Percentiles rank a stretch among this genome's conserved stretches.
Evolutionary conservation across 768 basidiomycete species (phyloP).

Genomic region (Coprinopsis marcescibilis): DNA sequence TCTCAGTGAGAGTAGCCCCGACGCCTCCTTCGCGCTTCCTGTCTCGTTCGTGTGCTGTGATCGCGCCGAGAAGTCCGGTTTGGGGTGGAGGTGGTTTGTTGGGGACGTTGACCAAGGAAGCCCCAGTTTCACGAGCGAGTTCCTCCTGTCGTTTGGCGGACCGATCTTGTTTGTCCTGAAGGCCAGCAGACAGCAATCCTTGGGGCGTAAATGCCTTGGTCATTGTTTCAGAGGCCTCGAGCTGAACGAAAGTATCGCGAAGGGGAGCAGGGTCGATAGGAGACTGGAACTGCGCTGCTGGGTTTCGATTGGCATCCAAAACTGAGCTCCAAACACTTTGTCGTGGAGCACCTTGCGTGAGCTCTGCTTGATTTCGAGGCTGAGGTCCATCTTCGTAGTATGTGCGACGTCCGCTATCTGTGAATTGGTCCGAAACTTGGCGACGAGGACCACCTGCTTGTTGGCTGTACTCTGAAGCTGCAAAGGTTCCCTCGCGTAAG

Average conservation of each 20-base stretch:
- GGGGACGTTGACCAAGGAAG: constrained; percentile 92
- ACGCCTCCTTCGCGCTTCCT: constrained; percentile 92
- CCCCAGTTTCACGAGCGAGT: constrained; percentile 85
- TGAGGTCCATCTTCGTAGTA: constrained; percentile 45
- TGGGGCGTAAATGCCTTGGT: constrained; percentile 95
- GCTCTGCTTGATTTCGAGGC: constrained; percentile 51
- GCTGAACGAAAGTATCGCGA: constrained; percentile 65
- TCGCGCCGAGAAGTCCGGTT: constrained; percentile 91
- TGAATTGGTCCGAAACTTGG: constrained; percentile 46
- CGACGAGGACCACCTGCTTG: constrained; percentile 35
- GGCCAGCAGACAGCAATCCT: constrained; percentile 88
- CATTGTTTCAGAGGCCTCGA: constrained; percentile 70
- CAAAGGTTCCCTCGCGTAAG: not conserved
- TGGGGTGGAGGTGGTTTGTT: constrained; percentile 93
- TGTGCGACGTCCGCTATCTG: constrained; percentile 45
- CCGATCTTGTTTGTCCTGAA: constrained; percentile 93
- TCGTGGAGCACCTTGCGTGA: constrained; percentile 47
- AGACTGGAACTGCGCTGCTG: constrained; percentile 33
- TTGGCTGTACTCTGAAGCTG: constrained; percentile 24
- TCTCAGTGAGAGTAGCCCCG: constrained; percentile 90
- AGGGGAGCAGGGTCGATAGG: constrained; percentile 30
- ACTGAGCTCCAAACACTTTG: constrained; percentile 87
- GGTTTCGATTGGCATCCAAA: constrained; percentile 57
- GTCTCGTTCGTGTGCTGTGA: constrained; percentile 92
- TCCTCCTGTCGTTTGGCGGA: constrained; percentile 96